Evolutionary conservation across 2,329 filamentous ascomycete genomes (phyloP), one percentile per base, ranked within the genome.

Genomic region (Fusarium foetens): DNA sequence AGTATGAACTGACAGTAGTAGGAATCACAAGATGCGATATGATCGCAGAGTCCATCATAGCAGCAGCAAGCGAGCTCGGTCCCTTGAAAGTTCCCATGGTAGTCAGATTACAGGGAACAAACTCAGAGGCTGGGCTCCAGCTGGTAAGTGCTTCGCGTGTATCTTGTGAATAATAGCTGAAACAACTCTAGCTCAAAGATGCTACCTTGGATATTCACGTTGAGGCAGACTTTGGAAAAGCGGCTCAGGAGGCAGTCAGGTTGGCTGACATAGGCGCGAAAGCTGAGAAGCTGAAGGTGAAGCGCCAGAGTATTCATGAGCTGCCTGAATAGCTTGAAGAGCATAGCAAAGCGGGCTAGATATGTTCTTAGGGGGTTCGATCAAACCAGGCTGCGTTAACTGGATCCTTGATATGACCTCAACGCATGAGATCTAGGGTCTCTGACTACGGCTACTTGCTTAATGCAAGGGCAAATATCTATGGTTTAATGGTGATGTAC

Each of bases 11-110:
- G 4, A 73, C 6, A 2, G 2, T 4, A 17, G 3, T 35, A 86
- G 85, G 85, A 1, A 84, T 87, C 21, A 85, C 84, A 4, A 80
- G 81, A 39, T 86, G 85, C 36, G 84, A 86, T 66, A 87, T 87
- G 85, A 85, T 87, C 70, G 85, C 85, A 14, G 82, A 85, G 72
- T 84, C 84, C 13, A 85, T 86, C 58, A 79, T 87, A 25, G 80
- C 79, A 1, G 85, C 85, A 3, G 81, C 81, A 5, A 74, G 68
- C 9, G 75, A 83, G 29, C 75, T 83, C 33, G 81, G 80, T 0
- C 75, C 77, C 8, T 78, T 85, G 31, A 74, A 74, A 5, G 77
- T 86, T 8, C 85, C 84, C 0, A 80, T 86, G 25, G 84, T 86
- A 0, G 83, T 85, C 21, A 78, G 85, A 12, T 73, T 86, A 3